These are phyloP conservation scores for Ceratocystiopsis sp. DNA, from an alignment of 2,329 filamentous ascomycete species.

Conservation along the genomic window DNA sequence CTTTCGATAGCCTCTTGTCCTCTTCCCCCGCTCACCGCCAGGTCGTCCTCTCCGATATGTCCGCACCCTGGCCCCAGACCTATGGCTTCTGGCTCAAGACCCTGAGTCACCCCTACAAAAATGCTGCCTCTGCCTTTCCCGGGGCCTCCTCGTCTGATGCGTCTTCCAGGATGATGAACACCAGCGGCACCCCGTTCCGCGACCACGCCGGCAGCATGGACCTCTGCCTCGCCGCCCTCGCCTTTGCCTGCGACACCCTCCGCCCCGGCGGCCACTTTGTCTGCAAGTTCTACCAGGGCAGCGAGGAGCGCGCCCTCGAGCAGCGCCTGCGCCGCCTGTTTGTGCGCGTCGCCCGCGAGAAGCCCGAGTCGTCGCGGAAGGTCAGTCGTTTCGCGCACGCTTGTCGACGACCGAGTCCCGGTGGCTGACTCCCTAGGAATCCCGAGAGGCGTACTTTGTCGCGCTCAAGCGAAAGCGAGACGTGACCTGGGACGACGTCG, in stretches of 20 bases:
- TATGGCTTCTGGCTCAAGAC: conserved; percentile 67
- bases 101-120: conserved; percentile 75
- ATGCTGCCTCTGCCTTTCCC: too few species aligned
- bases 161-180: conserved; percentile 89
- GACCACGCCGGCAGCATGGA: conserved; percentile 96
- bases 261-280: conserved; percentile 74
- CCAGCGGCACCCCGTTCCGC: conserved; percentile 68
- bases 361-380: conserved; percentile 76
- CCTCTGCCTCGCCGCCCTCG: conserved; percentile 69
- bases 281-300: conserved; percentile 93
- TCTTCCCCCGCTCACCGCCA: conserved; percentile 11
- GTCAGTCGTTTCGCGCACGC: too few species aligned
- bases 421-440: conserved; percentile 38
- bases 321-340: conserved; percentile 60
- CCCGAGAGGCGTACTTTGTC: conserved; percentile 75
- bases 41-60: conserved; percentile 98
- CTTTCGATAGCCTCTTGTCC: too few species aligned
- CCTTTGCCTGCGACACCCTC: conserved; percentile 73
- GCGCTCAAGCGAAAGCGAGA: conserved; percentile 49
- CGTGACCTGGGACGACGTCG: conserved; percentile 13
- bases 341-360: conserved; percentile 63
- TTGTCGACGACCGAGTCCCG: too few species aligned
- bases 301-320: conserved; percentile 70
- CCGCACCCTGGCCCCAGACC: conserved; percentile 79
- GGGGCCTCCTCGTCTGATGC: too few species aligned